Conservation (phyloP, 352 stramenopile genomes). For the Phytopythium oedochilum region DNA sequence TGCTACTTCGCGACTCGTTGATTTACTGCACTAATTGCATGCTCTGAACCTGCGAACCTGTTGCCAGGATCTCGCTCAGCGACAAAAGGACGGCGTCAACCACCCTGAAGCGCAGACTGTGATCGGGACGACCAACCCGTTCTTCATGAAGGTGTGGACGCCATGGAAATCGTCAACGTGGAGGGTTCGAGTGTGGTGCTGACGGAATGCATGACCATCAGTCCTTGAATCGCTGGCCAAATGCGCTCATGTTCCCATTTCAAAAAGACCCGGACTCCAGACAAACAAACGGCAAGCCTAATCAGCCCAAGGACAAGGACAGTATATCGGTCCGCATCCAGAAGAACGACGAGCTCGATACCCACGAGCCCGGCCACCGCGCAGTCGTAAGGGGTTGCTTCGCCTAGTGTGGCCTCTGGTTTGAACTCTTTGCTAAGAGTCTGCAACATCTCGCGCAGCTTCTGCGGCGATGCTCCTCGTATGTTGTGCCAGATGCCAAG, state of each 20-base stretch:
- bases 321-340: conserved; percentile 54
- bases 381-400: conserved; percentile 23
- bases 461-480: conserved; percentile 52
- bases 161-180: background rate
- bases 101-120: conserved; percentile 44
- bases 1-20: background rate
- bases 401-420: background rate
- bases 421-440: background rate
- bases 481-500: conserved; percentile 45
- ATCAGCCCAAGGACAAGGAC: conserved; percentile 26
- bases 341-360: conserved; percentile 36
- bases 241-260: conserved; percentile 77
- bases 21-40: conserved; percentile 2
- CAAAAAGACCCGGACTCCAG: conserved; percentile 26
- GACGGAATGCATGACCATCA: conserved; percentile 6
- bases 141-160: conserved; percentile 74
- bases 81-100: conserved; percentile 54
- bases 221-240: conserved; percentile 74
- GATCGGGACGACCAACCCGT: conserved; percentile 83
- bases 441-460: conserved; percentile 22
- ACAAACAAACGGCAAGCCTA: conserved; percentile 13
- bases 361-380: conserved; percentile 29
- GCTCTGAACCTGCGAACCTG: background rate
- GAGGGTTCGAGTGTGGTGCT: background rate
- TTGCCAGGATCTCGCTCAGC: conserved; percentile 36